phyloP scores from a whole-genome alignment of 208 protist species.

The Trypanosoma brucei region DNA sequence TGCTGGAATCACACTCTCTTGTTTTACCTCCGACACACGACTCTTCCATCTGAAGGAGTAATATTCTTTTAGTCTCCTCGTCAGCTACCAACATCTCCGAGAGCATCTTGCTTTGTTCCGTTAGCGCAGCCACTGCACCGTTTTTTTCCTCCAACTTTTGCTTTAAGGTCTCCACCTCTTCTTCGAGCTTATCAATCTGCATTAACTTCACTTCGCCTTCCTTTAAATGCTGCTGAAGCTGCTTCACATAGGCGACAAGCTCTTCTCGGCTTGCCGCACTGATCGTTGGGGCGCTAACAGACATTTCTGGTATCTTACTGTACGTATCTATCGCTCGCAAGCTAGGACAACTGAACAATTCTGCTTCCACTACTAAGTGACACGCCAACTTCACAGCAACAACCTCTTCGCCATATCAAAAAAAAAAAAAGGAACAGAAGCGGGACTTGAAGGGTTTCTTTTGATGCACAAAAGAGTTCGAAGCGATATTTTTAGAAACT shows the following conservation, averaged over 20 bases:
- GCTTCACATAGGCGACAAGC: conserved; percentile 51
- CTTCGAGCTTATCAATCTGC: conserved; percentile 32
- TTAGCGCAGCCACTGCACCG: conserved; percentile 44
- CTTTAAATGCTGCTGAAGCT: conserved; percentile 33
- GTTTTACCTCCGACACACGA: conserved; percentile 6
- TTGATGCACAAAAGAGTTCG: too few species aligned
- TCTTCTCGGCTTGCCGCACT: conserved; percentile 38
- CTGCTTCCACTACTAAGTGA: too few species aligned
- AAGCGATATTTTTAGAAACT: not conserved
- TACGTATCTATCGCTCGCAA: too few species aligned
- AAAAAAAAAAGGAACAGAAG: too few species aligned
- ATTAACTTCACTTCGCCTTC: conserved; percentile 13
- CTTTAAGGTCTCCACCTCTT: conserved; percentile 40
- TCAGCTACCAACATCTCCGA: conserved; percentile 63
- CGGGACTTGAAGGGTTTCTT: too few species aligned
- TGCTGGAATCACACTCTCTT: conserved; percentile 5
- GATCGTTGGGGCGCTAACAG: conserved; percentile 14
- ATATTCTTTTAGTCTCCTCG: conserved; percentile 68
- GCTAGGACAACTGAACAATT: too few species aligned
- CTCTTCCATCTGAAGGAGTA: conserved; percentile 66
- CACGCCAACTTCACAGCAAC: too few species aligned
- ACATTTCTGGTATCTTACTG: too few species aligned
- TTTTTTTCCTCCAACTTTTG: conserved; percentile 51
- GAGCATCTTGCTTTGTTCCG: conserved; percentile 42
- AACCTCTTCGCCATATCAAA: too few species aligned